Evolutionary conservation across 1,284 basidiomycete genomes (phyloP), one percentile per base, ranked within the genome.

Genomic region (Pisolithus thermaeus): DNA sequence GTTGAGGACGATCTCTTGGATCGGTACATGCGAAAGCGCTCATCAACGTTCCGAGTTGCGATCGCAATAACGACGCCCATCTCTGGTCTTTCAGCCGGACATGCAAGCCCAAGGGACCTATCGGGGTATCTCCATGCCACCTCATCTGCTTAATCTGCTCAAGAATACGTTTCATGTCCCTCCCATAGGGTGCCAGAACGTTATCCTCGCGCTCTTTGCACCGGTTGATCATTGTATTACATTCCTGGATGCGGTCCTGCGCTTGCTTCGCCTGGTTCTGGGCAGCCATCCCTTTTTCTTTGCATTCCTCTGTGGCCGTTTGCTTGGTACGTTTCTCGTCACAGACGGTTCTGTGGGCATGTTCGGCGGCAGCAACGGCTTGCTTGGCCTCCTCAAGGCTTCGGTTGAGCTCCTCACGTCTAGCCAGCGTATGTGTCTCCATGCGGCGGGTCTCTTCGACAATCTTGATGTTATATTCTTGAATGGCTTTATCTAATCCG

Each of bases 61-160:
- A 72, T 37, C 90, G 80, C 56, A 97, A 66, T 7, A 92, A 60
- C 0, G 72, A 69, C 0, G 80, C 81, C 83, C 91, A 99, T 30
- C 66, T 71, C 56, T 72, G 56, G 53, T 97, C 90, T 56, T 74
- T 81, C 46, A 94, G 80, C 60, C 86, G 87, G 58, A 99, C 85
- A 63, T 82, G 79, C 42, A 77, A 57, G 0, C 94, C 94, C n/a
- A 98, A 73, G 0, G 94, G 93, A 1, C 97, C 97, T 27, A 97
- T 68, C 0, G 96, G 95, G 16, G 64, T 70, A 36, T 84, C 76
- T 8, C 86, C 87, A 27, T 73, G 63, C 92, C 92, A 93, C 5
- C 59, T 66, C 56, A 72, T 70, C 8, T 59, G 59, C n/a, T 71
- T 59, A 47, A 97, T 88, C 38, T 67, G 71, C 5, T 74, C 72